Percentiles rank a stretch among this genome's conserved stretches.
phyloP scores from a whole-genome alignment of 2,329 filamentous ascomycete species.

The Triangularia verruculosa region DNA sequence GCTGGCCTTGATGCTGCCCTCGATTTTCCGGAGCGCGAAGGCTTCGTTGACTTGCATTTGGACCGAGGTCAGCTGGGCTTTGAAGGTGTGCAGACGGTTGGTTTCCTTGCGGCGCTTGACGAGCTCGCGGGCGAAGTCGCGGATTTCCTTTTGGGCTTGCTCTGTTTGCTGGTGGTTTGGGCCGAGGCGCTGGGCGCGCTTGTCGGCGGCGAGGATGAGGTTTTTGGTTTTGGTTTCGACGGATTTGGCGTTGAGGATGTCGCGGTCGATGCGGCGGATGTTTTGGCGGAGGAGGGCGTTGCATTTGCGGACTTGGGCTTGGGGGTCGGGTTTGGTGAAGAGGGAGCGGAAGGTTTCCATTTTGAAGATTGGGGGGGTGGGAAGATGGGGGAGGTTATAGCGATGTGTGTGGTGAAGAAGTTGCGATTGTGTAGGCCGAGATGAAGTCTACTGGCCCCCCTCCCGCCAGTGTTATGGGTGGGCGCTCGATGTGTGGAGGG shows the following conservation, averaged over 20 bases:
- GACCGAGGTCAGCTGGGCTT: slow-evolving; percentile 88
- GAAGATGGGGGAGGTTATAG: not conserved
- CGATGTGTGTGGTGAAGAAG: slow-evolving; percentile 1
- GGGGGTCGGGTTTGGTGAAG: slow-evolving; percentile 89
- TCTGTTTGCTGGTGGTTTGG: slow-evolving; percentile 69
- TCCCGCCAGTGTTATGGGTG: not conserved
- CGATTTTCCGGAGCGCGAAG: slow-evolving; percentile 92
- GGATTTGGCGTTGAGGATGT: slow-evolving; percentile 74
- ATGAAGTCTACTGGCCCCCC: not conserved
- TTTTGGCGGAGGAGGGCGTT: slow-evolving; percentile 86
- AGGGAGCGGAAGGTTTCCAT: slow-evolving; percentile 89
- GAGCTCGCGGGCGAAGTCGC: slow-evolving; percentile 84
- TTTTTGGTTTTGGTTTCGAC: slow-evolving; percentile 82
- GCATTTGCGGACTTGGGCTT: slow-evolving; percentile 90
- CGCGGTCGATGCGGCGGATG: slow-evolving; percentile 90
- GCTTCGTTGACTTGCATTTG: slow-evolving; percentile 98
- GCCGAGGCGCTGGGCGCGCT: slow-evolving; percentile 64
- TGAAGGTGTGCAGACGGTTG: slow-evolving; percentile 74
- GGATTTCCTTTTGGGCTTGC: slow-evolving; percentile 78
- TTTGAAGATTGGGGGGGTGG: slow-evolving; percentile 24
- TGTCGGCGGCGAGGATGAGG: slow-evolving; percentile 78
- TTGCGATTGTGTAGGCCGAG: not conserved
- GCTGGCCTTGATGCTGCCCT: slow-evolving; percentile 81
- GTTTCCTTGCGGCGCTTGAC: slow-evolving; percentile 76
- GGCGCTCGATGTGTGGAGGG: not conserved